These are phyloP conservation scores for Suillus spraguei DNA, from an alignment of 768 basidiomycete genomes.

Conservation along the genomic window DNA sequence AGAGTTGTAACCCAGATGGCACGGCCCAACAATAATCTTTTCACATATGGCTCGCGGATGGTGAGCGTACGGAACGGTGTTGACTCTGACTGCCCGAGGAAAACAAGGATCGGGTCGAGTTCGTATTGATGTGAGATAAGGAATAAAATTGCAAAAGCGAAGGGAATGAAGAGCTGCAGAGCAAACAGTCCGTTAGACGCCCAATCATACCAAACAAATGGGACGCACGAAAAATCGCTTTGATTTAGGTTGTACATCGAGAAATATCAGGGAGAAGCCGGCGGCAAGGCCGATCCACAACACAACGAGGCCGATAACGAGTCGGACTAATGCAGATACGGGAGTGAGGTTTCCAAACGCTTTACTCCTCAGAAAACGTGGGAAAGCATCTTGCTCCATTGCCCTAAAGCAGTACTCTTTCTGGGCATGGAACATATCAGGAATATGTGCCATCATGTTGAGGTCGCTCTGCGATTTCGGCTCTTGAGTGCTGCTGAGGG, in stretches of 20 bases:
- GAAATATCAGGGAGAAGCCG: slow-evolving; percentile 90
- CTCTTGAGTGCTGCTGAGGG: slow-evolving; percentile 72
- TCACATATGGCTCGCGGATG: slow-evolving; percentile 93
- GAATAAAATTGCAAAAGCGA: slow-evolving; percentile 85
- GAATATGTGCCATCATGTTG: slow-evolving; percentile 82
- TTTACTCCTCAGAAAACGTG: slow-evolving; percentile 92
- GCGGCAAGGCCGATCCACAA: slow-evolving; percentile 96
- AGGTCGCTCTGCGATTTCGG: slow-evolving; percentile 70
- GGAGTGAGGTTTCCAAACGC: slow-evolving; percentile 98
- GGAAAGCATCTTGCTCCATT: slow-evolving; percentile 95
- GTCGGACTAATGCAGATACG: slow-evolving; percentile 81
- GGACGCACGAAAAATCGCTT: slow-evolving; percentile 91
- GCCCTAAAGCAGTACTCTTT: slow-evolving; percentile 97
- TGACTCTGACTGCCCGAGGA: slow-evolving; percentile 92
- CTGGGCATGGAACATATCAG: slow-evolving; percentile 96
- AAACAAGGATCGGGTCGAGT: slow-evolving; percentile 93
- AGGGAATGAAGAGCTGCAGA: slow-evolving; percentile 89
- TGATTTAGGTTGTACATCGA: slow-evolving; percentile 90
- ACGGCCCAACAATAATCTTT: slow-evolving; percentile 84
- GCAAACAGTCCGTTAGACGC: slow-evolving; percentile 10
- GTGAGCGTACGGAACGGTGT: slow-evolving; percentile 94
- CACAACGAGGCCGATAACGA: slow-evolving; percentile 80
- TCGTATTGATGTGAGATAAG: slow-evolving; percentile 97
- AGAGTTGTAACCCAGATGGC: slow-evolving; percentile 90
- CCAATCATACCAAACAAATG: slow-evolving; percentile 2